Conservation (phyloP, 352 stramenopile genomes). For the Phytophthora fragariaefolia region DNA sequence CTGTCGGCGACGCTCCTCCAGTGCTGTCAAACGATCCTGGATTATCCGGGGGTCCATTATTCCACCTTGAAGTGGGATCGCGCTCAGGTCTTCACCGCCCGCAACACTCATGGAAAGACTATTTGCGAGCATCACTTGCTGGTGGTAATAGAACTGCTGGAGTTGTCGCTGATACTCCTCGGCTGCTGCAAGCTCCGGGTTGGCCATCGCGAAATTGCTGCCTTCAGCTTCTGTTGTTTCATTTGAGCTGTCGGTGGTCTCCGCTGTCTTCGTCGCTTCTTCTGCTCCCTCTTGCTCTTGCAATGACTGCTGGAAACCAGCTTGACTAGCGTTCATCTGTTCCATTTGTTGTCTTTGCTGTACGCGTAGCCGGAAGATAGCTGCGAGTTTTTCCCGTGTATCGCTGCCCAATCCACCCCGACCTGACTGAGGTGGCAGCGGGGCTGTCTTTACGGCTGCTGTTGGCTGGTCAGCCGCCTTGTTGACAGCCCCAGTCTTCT, state of each 20-base stretch:
- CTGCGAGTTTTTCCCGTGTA: constrained; percentile 59
- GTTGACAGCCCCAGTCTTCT: constrained; percentile 4
- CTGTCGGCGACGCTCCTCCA: constrained; percentile 63
- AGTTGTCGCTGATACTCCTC: constrained; percentile 63
- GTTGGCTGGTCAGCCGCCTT: neutral
- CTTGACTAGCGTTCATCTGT: constrained; percentile 25
- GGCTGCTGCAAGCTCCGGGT: constrained; percentile 27
- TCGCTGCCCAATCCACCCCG: constrained; percentile 27
- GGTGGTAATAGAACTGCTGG: constrained; percentile 75
- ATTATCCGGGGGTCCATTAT: constrained; percentile 73
- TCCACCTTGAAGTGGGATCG: constrained; percentile 40
- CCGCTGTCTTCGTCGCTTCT: neutral
- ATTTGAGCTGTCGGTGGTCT: neutral
- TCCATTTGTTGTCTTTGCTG: constrained; percentile 54
- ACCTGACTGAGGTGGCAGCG: constrained; percentile 7
- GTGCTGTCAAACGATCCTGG: constrained; percentile 54
- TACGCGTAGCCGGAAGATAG: constrained; percentile 68
- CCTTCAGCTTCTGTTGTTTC: constrained; percentile 11
- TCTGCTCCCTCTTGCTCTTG: constrained; percentile 31
- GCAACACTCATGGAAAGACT: constrained; percentile 38
- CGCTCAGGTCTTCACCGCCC: constrained; percentile 26
- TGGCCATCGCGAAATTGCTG: constrained; percentile 14
- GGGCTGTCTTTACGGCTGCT: constrained; percentile 14
- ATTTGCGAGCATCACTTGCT: constrained; percentile 60
- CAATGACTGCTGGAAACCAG: constrained; percentile 36